These are phyloP conservation scores for Pluteus cervinus DNA, from an alignment of 768 basidiomycete genomes.

Conservation along the genomic window DNA sequence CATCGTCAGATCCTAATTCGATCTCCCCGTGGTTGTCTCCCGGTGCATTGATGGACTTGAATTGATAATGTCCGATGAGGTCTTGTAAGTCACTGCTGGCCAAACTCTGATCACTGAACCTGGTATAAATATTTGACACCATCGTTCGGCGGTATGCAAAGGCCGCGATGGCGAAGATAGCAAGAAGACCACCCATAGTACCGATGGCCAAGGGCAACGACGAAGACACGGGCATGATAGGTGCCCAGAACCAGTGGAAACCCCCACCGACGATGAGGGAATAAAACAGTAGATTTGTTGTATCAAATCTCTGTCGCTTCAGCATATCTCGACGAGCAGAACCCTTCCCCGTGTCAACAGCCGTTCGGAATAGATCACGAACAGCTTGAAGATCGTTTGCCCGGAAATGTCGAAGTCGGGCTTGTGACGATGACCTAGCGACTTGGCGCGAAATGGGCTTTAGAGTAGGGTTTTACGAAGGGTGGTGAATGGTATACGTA, in stretches of 20 bases:
- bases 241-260: too few species aligned
- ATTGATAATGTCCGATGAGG: slow-evolving; percentile 12
- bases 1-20: slow-evolving; percentile 3
- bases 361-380: slow-evolving; percentile 9
- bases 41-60: slow-evolving; percentile 1
- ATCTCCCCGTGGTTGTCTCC: neutral
- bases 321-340: neutral
- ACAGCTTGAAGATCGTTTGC: slow-evolving; percentile 11
- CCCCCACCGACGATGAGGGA: too few species aligned
- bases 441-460: neutral
- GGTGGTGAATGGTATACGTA: too few species aligned
- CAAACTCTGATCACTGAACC: too few species aligned
- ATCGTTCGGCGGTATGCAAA: too few species aligned
- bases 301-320: neutral
- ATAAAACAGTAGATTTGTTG: slow-evolving; percentile 13
- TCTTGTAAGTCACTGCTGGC: too few species aligned
- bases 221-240: too few species aligned
- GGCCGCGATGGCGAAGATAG: too few species aligned
- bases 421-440: neutral
- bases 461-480: too few species aligned
- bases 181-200: too few species aligned
- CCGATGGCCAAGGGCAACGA: too few species aligned
- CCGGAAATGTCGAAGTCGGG: slow-evolving; percentile 9
- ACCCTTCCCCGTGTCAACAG: slow-evolving; percentile 8
- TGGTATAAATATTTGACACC: too few species aligned